Evolutionary conservation across 208 protist genomes (phyloP).

Genomic region (Crithidia brevicula): DNA sequence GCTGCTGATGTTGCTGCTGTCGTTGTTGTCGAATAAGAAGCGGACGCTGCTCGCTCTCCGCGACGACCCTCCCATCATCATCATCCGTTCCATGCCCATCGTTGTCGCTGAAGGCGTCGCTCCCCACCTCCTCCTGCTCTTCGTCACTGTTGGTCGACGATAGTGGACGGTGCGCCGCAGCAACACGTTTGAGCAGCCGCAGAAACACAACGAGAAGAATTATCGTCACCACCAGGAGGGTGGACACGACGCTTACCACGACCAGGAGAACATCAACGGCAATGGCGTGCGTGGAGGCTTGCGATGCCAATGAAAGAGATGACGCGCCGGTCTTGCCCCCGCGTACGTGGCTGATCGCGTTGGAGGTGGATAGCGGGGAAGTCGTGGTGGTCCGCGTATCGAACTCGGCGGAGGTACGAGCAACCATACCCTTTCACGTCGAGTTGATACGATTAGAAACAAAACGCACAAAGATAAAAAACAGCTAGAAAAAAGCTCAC

Average conservation of each 20-base stretch:
- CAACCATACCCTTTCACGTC: too few species aligned
- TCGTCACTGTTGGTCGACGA: background rate
- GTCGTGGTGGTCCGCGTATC: background rate
- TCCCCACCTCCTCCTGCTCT: background rate
- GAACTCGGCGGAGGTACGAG: background rate
- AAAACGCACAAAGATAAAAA: too few species aligned
- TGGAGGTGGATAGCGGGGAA: background rate
- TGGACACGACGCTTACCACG: constrained; percentile 11
- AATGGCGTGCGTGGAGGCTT: background rate
- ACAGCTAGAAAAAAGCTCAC: too few species aligned
- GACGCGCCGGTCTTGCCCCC: background rate
- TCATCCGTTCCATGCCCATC: background rate
- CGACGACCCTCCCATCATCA: too few species aligned
- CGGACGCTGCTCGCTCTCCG: constrained; percentile 1
- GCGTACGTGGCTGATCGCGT: background rate
- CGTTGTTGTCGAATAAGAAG: background rate
- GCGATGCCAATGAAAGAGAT: background rate
- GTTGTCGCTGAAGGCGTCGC: background rate
- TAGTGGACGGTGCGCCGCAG: background rate
- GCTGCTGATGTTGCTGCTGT: background rate
- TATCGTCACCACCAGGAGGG: background rate
- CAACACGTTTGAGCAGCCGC: constrained; percentile 5
- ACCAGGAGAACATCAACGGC: constrained; percentile 12
- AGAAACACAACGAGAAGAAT: background rate
- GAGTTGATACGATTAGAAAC: too few species aligned